Evolutionary conservation across 306 rosid species (phyloP), one percentile per base, ranked within the genome.

Genomic region (Dalbergia cochinchinensis): DNA sequence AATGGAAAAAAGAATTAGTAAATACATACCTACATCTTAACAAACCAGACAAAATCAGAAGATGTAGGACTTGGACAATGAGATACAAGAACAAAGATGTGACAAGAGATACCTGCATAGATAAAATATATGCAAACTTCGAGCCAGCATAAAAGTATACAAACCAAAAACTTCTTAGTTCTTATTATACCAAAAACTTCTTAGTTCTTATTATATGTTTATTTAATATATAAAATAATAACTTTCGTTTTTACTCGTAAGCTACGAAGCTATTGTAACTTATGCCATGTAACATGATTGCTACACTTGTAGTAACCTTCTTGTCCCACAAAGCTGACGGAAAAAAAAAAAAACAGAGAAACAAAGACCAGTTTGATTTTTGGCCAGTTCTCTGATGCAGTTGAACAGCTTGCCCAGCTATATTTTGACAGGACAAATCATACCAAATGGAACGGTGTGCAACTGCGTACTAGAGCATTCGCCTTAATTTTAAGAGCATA

Each of bases 41-140:
- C 58, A 59, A 22, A 73, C 33, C 19, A 41, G 41, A 73, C 57
- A 45, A 61, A 47, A 44, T 44, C 15, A 22, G 59, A 72, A 19
- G 39, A 37, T 35, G 57, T 8, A 20, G 34, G 64, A 58, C 64
- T 61, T 61, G 0, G 8, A 11, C 8, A 10, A 5, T 3, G 15
- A 47, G 15, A 12, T 8, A 47, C 1, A 47, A 47, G 53, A 4
- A 11, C 13, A 47, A 47, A 12, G 53, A 47, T 47, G 15, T 47
- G 10, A 7, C 47, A 47, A 11, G 15, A 10, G 53, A 51, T 14
- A 51, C 15, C 2, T 14, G 3, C 58, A 53, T 14, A 14, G 8
- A 14, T 53, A n/a, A 53, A 10, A 2, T 47, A 11, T 47, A 12
- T 47, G 14, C 14, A 47, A 47, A 47, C 15, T n/a, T 54, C 0